A percentile compares a stretch with the other conserved stretches of the same genome.
Evolutionary conservation across 352 stramenopile genomes (phyloP).

Genomic region (Phytopythium montanum): DNA sequence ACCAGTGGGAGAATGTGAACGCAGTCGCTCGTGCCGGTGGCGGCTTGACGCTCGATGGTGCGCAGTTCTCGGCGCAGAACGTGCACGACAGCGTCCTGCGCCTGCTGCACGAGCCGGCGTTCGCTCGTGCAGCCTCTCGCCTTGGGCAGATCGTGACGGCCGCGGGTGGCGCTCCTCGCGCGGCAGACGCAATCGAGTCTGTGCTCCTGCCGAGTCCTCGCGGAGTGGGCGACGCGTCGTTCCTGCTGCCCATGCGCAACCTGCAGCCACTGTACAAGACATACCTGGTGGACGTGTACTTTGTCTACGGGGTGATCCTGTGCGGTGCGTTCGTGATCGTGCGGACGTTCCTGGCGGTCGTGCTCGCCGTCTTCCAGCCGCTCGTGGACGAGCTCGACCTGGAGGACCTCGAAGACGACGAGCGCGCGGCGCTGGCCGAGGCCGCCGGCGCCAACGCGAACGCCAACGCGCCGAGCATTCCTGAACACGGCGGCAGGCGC

Average conservation of each 20-base stretch:
- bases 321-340: conserved; percentile 80
- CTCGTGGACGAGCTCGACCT: conserved; percentile 12
- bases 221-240: conserved; percentile 41
- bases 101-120: conserved; percentile 39
- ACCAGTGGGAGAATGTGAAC: conserved; percentile 61
- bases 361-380: conserved; percentile 64
- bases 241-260: conserved; percentile 52
- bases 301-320: conserved; percentile 83
- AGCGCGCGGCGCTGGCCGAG: conserved; percentile 4
- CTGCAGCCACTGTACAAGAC: conserved; percentile 78
- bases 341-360: conserved; percentile 66
- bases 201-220: conserved; percentile 14
- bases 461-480: background rate
- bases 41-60: conserved; percentile 33
- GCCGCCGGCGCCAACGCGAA: background rate
- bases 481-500: background rate
- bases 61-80: conserved; percentile 28
- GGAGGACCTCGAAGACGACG: conserved; percentile 7
- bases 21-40: conserved; percentile 50
- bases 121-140: conserved; percentile 30
- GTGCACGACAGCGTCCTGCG: conserved; percentile 28
- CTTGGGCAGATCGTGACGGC: conserved; percentile 60
- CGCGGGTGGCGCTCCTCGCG: conserved; percentile 44
- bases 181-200: conserved; percentile 50
- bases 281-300: conserved; percentile 83